Conservation (phyloP, 2,329 filamentous ascomycete species). For the Aspergillus phoenicis region DNA sequence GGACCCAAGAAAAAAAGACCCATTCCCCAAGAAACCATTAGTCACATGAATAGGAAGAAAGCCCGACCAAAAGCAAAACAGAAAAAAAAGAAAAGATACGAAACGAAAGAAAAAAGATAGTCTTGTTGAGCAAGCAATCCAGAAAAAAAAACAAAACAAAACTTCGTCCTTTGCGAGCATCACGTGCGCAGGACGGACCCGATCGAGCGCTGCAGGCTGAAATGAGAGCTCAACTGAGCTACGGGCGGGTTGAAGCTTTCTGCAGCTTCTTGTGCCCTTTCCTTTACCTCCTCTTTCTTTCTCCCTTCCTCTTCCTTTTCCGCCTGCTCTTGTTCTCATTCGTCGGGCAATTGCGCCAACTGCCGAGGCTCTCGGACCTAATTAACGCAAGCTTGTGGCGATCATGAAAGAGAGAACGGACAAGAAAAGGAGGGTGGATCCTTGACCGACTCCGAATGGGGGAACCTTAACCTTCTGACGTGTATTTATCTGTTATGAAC, state of each 20-base stretch:
- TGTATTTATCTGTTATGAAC: slow-evolving; percentile 5
- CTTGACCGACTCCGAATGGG: not conserved
- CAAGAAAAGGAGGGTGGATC: not conserved
- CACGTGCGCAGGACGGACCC: slow-evolving; percentile 3
- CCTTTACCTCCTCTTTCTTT: slow-evolving; percentile 11
- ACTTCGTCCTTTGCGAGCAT: not conserved
- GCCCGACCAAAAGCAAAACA: not conserved
- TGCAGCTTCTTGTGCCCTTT: not conserved
- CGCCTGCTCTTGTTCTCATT: not conserved
- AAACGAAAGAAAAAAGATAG: not conserved
- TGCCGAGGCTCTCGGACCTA: not conserved
- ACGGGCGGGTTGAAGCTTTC: not conserved
- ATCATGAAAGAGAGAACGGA: not conserved
- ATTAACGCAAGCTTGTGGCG: not conserved
- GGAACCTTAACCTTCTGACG: not conserved
- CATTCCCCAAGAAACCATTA: not conserved
- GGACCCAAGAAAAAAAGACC: not conserved
- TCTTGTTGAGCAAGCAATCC: not conserved
- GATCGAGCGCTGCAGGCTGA: slow-evolving; percentile 1
- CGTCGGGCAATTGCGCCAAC: not conserved
- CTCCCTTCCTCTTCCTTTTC: slow-evolving; percentile 10
- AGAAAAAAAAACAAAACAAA: not conserved
- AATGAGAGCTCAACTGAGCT: not conserved
- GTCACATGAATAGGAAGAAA: slow-evolving; percentile 4
- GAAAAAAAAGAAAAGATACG: not conserved